Conservation (phyloP, 2,329 filamentous ascomycete genomes). For the Fusarium stilboides region DNA sequence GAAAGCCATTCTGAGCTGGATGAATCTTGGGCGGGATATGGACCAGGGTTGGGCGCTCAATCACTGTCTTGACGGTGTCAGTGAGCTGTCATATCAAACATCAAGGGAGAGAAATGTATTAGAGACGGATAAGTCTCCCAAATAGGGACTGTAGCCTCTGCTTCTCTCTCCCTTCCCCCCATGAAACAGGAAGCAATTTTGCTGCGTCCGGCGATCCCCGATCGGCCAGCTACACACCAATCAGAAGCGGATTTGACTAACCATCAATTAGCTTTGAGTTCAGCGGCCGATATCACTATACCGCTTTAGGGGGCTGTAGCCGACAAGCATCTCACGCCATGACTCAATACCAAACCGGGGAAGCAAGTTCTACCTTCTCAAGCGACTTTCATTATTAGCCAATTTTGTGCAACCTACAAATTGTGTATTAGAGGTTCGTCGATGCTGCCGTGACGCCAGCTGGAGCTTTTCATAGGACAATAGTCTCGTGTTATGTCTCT, state of each 20-base stretch:
- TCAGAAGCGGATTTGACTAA: conserved; percentile 1
- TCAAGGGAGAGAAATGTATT: neutral
- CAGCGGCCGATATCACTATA: neutral
- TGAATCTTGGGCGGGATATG: conserved; percentile 8
- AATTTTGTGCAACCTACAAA: too few species aligned
- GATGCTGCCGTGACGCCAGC: too few species aligned
- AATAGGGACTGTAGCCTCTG: conserved; percentile 21
- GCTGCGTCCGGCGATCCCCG: conserved; percentile 23
- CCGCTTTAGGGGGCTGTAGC: conserved; percentile 7
- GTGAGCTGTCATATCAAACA: neutral
- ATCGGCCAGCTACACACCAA: conserved; percentile 5
- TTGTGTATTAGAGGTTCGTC: too few species aligned
- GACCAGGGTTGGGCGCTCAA: neutral
- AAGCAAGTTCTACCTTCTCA: conserved; percentile 11
- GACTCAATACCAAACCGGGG: conserved; percentile 11
- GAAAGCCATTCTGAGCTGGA: conserved; percentile 28
- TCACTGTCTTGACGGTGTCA: too few species aligned
- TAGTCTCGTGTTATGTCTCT: too few species aligned
- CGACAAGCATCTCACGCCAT: conserved; percentile 16
- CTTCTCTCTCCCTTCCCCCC: neutral
- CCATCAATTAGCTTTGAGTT: neutral
- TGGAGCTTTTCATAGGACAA: too few species aligned
- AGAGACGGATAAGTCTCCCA: neutral
- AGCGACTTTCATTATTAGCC: too few species aligned
- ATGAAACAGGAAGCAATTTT: conserved; percentile 22